These are phyloP conservation scores for Allomyces macrogynus DNA, from an alignment of 192 early-diverging fungal species.

Conservation along the genomic window DNA sequence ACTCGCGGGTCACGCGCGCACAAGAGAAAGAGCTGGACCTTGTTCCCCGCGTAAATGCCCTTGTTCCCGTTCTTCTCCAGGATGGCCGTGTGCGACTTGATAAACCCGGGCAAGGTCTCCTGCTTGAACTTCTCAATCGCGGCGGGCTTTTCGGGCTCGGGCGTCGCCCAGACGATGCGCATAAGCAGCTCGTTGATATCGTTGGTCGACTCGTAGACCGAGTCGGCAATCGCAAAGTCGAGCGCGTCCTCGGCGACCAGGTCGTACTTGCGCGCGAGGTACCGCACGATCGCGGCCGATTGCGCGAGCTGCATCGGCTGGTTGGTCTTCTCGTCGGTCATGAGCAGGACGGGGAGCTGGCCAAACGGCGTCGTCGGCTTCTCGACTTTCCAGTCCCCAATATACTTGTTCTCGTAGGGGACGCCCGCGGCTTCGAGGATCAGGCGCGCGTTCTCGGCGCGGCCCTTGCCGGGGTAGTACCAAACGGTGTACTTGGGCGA, in stretches of 20 bases:
- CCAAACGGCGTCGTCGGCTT: constrained; percentile 24
- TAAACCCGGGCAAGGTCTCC: background rate
- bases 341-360: constrained; percentile 25
- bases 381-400: constrained; percentile 14
- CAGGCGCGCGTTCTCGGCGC: too few species aligned
- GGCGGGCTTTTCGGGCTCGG: constrained; percentile 5
- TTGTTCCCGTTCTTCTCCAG: background rate
- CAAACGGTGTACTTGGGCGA: too few species aligned
- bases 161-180: background rate
- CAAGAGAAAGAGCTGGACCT: too few species aligned
- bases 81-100: background rate
- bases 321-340: constrained; percentile 12
- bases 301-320: constrained; percentile 17
- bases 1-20: too few species aligned
- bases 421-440: too few species aligned
- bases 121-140: constrained; percentile 5
- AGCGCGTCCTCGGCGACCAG: constrained; percentile 9
- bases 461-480: too few species aligned
- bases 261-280: constrained; percentile 18
- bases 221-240: constrained; percentile 11
- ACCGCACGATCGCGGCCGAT: constrained; percentile 21
- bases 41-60: background rate
- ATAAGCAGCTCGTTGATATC: constrained; percentile 5
- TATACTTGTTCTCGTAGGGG: background rate
- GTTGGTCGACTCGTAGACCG: constrained; percentile 9